Conservation (phyloP, 1,139 yeast genomes). For the Lodderomyces theae region DNA sequence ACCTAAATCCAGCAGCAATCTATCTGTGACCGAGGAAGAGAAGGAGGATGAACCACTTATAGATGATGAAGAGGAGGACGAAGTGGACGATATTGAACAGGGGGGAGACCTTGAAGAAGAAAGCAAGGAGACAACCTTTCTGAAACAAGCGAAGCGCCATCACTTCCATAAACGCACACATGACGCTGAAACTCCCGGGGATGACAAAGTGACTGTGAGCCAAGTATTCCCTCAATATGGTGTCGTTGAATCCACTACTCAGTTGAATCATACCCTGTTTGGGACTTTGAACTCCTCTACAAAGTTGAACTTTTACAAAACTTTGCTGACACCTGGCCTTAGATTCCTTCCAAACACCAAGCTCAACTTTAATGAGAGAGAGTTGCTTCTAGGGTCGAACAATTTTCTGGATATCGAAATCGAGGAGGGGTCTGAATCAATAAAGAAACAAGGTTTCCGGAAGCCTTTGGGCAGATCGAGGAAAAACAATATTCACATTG, state of each 20-base stretch:
- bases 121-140: not conserved
- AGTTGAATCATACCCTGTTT: constrained; percentile 35
- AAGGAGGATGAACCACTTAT: constrained; percentile 10
- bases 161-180: constrained; percentile 8
- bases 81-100: constrained; percentile 9
- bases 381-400: constrained; percentile 27
- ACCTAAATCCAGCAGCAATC: not conserved
- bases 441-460: constrained; percentile 16
- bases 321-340: constrained; percentile 15
- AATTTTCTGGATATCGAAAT: constrained; percentile 26
- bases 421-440: constrained; percentile 13
- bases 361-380: constrained; percentile 31
- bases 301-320: constrained; percentile 39
- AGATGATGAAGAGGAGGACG: constrained; percentile 10
- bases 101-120: not conserved
- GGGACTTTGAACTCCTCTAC: constrained; percentile 33
- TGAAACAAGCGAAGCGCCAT: constrained; percentile 1
- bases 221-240: constrained; percentile 47
- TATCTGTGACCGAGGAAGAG: constrained; percentile 7
- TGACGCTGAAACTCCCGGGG: constrained; percentile 5
- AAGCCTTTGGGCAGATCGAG: constrained; percentile 33
- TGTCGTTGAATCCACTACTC: constrained; percentile 26
- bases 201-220: constrained; percentile 32
- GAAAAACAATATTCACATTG: constrained; percentile 33
- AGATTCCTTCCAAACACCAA: constrained; percentile 30